These are phyloP conservation scores for Tubosaeta sp. DNA, from an alignment of 768 basidiomycete genomes.

Conservation along the genomic window DNA sequence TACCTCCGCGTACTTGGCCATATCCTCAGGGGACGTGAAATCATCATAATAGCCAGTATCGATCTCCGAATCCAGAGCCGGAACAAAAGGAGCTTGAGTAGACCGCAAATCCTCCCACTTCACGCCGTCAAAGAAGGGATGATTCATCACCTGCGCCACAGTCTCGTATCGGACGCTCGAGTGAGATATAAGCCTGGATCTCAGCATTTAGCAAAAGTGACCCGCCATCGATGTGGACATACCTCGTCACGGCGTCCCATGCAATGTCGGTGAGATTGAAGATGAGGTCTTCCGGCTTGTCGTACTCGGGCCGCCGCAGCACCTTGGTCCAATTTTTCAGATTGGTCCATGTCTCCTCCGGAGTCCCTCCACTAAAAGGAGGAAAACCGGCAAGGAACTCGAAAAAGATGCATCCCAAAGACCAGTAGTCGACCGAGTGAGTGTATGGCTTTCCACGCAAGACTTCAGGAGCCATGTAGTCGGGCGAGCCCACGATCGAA, in stretches of 20 bases:
- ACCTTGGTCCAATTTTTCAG: slow-evolving; percentile 97
- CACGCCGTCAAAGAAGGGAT: slow-evolving; percentile 78
- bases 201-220: slow-evolving; percentile 1
- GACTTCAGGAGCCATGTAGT: slow-evolving; percentile 97
- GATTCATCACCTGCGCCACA: slow-evolving; percentile 63
- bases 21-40: slow-evolving; percentile 83
- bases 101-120: slow-evolving; percentile 79
- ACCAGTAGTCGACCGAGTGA: slow-evolving; percentile 98
- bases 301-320: slow-evolving; percentile 89
- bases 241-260: slow-evolving; percentile 93
- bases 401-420: slow-evolving; percentile 95
- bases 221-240: slow-evolving; percentile 12
- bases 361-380: slow-evolving; percentile 92
- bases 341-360: slow-evolving; percentile 99
- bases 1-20: slow-evolving; percentile 99
- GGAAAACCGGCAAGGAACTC: slow-evolving; percentile 97
- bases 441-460: slow-evolving; percentile 92
- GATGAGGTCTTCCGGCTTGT: slow-evolving; percentile 91
- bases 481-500: slow-evolving; percentile 95
- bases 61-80: slow-evolving; percentile 87
- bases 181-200: slow-evolving; percentile 76
- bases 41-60: slow-evolving; percentile 97
- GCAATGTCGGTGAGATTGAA: slow-evolving; percentile 93
- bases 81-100: slow-evolving; percentile 84
- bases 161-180: slow-evolving; percentile 75